Base-by-base conservation (phyloP, 768 basidiomycete species). In the Boletus tomentosulus region DNA sequence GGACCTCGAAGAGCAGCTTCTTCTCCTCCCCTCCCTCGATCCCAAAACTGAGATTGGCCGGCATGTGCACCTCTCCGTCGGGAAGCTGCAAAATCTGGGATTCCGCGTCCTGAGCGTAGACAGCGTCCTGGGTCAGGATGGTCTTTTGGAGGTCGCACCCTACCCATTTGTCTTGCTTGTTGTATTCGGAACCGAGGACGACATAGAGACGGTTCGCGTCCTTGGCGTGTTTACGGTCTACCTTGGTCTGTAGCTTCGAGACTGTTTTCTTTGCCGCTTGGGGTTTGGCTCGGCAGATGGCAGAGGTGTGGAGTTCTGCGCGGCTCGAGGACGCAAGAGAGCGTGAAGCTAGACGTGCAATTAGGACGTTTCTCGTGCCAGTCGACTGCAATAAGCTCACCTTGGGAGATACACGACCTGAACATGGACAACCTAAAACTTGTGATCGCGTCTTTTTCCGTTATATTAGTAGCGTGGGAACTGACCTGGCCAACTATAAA, bases 161-260 rank as follows among this genome's bases (percentile, higher is more conserved):
- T 38, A 67, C 61, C 90, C 92, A 95, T 64, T 83, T 83, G 51
- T 73, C 64, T 51, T 86, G 83, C 50, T 88, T 80, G 56, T 79
- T 78, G 6, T 80, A 74, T 39, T 82, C 76, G 15, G 82, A 83
- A 12, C 94, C 94, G 6, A 93, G 80, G 15, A 95, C 78, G 53
- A 88, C 82, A 60, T 89, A 85, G 15, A 71, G 57, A 87, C 79
- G 44, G 71, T 74, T 50, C 66, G 76, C 30, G 62, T 74, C 39
- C 69, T 71, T 22, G 70, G 75, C 46, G 62, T 63, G 53, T 69
- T 67, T 57, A 56, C 62, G 50, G 72, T 74, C 59, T 77, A 75
- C 33, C 73, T 75, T 55, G 78, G 77, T 57, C 77, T 74, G 55
- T 70, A 74, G 46, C 74, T 65, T 70, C 78, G 82, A 57, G 62